These are phyloP conservation scores for Lojkania enalia DNA, from an alignment of 2,329 filamentous ascomycete species.

Conservation along the genomic window DNA sequence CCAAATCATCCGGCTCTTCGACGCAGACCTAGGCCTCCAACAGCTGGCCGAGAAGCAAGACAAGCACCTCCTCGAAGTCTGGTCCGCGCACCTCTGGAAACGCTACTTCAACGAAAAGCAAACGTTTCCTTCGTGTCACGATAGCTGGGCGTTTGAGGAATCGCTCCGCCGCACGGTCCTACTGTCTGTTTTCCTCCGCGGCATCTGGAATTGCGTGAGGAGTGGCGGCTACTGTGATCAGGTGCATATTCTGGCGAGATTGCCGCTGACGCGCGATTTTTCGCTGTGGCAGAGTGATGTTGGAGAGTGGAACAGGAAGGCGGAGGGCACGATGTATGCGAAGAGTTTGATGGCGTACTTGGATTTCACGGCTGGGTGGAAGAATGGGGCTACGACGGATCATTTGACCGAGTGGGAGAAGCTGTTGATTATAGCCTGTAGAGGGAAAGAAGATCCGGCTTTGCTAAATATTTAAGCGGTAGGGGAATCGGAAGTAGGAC, in stretches of 20 bases:
- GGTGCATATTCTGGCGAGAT: constrained; percentile 24
- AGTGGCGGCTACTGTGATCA: constrained; percentile 27
- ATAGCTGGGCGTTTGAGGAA: constrained; percentile 32
- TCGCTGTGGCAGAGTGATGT: constrained; percentile 19
- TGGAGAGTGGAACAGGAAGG: constrained; percentile 16
- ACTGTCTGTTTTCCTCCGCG: constrained; percentile 32
- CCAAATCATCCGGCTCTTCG: constrained; percentile 37
- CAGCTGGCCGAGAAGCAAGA: constrained; percentile 21
- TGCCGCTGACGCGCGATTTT: constrained; percentile 25
- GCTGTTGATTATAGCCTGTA: constrained; percentile 31
- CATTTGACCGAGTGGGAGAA: constrained; percentile 26
- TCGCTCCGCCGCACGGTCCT: constrained; percentile 33
- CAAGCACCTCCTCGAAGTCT: constrained; percentile 25
- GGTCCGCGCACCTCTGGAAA: constrained; percentile 35
- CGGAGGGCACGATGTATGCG: constrained; percentile 8
- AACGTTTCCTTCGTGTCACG: constrained; percentile 13
- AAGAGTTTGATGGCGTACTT: constrained; percentile 27
- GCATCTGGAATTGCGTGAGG: constrained; percentile 24
- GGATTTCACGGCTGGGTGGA: constrained; percentile 23
- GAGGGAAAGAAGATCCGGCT: constrained; percentile 24
- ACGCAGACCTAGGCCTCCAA: constrained; percentile 22
- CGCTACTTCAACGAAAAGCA: constrained; percentile 24
- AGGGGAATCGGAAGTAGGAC: too few species aligned
- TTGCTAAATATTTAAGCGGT: constrained; percentile 8
- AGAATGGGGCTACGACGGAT: constrained; percentile 9